Base-by-base conservation (phyloP, 208 protist species). In the Wallacemonas rigidus region DNA sequence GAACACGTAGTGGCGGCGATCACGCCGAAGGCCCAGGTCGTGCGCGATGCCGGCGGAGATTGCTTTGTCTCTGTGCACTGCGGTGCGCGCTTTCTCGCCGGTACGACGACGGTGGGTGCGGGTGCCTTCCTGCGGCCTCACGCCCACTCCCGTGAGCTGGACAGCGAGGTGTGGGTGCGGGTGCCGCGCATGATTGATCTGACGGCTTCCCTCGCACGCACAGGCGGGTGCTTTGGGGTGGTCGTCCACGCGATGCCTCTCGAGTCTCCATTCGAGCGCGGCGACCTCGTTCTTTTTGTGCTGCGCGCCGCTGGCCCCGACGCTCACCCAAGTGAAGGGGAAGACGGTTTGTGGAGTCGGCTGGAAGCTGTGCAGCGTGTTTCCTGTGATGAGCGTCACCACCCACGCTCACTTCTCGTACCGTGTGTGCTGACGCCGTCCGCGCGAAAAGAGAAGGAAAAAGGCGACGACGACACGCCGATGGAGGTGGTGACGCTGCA, bases 221-320 rank as follows among this genome's bases (percentile, higher is more conserved):
- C 44, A 36, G 82, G 86, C n/a, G 80, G 82, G 2, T 69, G 72
- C 47, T 80, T 80, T 67, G 86, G 80, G 2, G 63, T 85, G 45
- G 80, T 91, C 9, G 74, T 72, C 6, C 67, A 81, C 15, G 77
- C 74, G 14, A 63, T 88, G 80, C 82, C 86, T 6, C 74, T 79
- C n/a, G 47, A 47, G 1, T 75, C 80, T 0, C 77, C 86, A 2
- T 44, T 91, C 43, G 80, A 88, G 63, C 71, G 78, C 0, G 86
- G 86, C 9, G 86, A 91, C 58, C 57, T 91, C 3, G 67, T 88
- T 2, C 56, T 85, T n/a, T 88, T 91, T 69, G 57, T 64, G 2
- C 40, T 61, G 7, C 77, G 41, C 9, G 58, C 64, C 54, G 17
- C 48, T 39, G 12, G 26, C n/a, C n/a, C 35, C 17, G 50, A 36